Percentiles rank a stretch among this genome's conserved stretches.
Evolutionary conservation across 2,329 filamentous ascomycete species (phyloP).

Genomic region (Fusarium phyllophilum): DNA sequence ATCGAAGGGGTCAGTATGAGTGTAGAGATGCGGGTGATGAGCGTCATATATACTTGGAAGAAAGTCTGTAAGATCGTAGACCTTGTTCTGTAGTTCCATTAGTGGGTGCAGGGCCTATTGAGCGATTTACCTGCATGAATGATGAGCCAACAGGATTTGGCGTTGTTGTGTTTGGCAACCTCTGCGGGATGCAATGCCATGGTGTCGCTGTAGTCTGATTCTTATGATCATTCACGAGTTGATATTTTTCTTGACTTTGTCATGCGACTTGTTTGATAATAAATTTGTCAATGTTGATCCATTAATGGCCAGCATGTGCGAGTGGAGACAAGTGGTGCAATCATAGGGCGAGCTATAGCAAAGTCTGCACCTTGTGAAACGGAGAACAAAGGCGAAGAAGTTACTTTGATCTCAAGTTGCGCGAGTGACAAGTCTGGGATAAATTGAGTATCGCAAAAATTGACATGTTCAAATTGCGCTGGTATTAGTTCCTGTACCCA

Average conservation of each 20-base stretch:
- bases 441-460: not conserved
- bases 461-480: fast-evolving
- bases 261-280: too few species aligned
- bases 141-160: constrained; percentile 24
- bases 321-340: constrained; percentile 12
- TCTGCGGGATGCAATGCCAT: constrained; percentile 14
- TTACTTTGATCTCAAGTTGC: fast-evolving
- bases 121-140: constrained; percentile 14
- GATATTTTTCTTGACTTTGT: not conserved
- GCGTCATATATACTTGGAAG: not conserved
- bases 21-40: fast-evolving
- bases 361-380: not conserved
- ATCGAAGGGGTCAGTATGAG: not conserved
- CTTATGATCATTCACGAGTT: not conserved
- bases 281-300: not conserved
- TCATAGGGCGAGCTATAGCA: not conserved
- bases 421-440: fast-evolving
- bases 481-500: not conserved
- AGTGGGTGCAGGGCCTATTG: not conserved
- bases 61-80: constrained; percentile 26
- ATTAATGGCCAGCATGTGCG: not conserved
- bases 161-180: constrained; percentile 13
- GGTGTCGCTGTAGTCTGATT: not conserved
- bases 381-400: too few species aligned
- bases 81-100: not conserved